Conservation (phyloP, 257 asterid species). For the Orobanche coerulescens region DNA sequence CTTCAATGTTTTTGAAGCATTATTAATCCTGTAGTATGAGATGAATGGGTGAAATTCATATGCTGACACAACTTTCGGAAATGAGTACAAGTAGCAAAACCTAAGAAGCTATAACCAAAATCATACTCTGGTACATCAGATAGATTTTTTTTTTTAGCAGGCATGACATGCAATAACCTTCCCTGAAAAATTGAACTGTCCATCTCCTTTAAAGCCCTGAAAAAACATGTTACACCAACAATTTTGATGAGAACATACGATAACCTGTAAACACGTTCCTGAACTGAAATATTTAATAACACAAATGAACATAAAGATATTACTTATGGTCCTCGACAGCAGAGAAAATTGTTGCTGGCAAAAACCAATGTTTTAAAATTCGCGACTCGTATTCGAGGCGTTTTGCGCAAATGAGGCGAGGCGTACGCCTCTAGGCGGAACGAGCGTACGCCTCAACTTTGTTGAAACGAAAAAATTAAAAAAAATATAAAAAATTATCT, state of each 20-base stretch:
- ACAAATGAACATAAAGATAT: not conserved
- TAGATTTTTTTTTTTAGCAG: constrained; percentile 56
- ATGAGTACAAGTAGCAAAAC: not conserved
- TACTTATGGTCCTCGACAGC: not conserved
- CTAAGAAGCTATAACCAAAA: constrained; percentile 5
- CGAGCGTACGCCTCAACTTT: too few species aligned
- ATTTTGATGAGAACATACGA: not conserved
- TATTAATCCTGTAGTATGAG: constrained; percentile 34
- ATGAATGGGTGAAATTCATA: constrained; percentile 4
- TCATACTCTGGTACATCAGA: constrained; percentile 47
- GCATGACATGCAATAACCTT: constrained; percentile 85
- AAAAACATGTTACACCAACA: not conserved
- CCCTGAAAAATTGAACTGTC: constrained; percentile 84
- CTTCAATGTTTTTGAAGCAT: constrained; percentile 53
- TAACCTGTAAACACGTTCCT: not conserved
- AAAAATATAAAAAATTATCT: too few species aligned
- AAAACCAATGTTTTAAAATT: too few species aligned
- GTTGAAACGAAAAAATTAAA: too few species aligned
- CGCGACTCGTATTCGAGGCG: too few species aligned
- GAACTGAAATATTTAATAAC: not conserved
- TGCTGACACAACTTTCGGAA: constrained; percentile 11
- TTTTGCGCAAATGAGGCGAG: too few species aligned
- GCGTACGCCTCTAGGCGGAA: too few species aligned
- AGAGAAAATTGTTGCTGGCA: not conserved
- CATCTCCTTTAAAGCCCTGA: constrained; percentile 81